Percentiles rank a stretch among this genome's conserved stretches.
These are phyloP conservation scores for Thielaviopsis euricoi DNA, from an alignment of 2,329 filamentous ascomycete species.

Conservation along the genomic window DNA sequence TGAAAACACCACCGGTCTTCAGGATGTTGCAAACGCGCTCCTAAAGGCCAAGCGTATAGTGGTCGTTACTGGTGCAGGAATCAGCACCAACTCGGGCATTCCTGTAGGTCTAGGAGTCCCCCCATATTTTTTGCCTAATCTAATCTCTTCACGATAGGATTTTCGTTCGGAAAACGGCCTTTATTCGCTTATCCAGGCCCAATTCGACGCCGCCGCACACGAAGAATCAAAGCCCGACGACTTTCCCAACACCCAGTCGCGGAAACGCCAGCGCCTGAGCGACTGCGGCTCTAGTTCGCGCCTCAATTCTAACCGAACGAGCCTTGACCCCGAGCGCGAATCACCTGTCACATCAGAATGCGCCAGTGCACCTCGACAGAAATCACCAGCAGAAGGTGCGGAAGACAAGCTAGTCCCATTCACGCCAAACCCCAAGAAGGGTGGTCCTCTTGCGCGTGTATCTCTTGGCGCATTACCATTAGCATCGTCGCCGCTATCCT, in stretches of 20 bases:
- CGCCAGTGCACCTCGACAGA: conserved; percentile 11
- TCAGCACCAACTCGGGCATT: conserved; percentile 62
- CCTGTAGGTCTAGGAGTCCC: conserved; percentile 30
- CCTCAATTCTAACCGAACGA: conserved; percentile 15
- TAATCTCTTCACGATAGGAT: conserved; percentile 30
- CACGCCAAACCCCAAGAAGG: conserved; percentile 1
- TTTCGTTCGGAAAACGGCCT: conserved; percentile 58
- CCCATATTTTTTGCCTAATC: background rate
- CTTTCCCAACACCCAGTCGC: conserved; percentile 7
- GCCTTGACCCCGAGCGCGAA: conserved; percentile 7
- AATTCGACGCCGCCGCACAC: conserved; percentile 38
- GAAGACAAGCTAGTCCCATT: conserved; percentile 2
- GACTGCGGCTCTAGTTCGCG: conserved; percentile 15
- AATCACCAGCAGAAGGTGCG: background rate
- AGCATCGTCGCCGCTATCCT: conserved; percentile 40
- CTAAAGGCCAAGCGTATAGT: conserved; percentile 52
- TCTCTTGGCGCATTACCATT: conserved; percentile 4
- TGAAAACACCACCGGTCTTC: conserved; percentile 36
- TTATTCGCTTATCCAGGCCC: conserved; percentile 54
- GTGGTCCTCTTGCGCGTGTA: conserved; percentile 5
- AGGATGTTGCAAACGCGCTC: conserved; percentile 46
- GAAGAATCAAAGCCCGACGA: conserved; percentile 13
- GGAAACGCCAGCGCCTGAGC: conserved; percentile 19
- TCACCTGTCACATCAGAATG: conserved; percentile 6
- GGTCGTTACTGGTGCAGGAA: conserved; percentile 55